A percentile compares a stretch with the other conserved stretches of the same genome.
Evolutionary conservation across 331 rosid genomes (phyloP).

Genomic region (Cydonia oblonga): DNA sequence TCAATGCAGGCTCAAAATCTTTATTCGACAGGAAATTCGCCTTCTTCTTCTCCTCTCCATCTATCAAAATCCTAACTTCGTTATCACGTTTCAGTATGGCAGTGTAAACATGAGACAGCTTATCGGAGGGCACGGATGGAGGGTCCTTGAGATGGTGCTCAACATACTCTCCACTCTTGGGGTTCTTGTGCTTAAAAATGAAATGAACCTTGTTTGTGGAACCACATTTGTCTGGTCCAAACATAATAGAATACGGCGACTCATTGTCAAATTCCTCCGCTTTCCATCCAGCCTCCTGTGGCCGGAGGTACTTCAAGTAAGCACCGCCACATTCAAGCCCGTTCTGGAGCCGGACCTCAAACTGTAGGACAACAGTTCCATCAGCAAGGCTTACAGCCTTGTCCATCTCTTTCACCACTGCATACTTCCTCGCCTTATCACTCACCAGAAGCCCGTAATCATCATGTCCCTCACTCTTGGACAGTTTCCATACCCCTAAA

Average conservation of each 20-base stretch:
- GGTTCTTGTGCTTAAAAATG: slow-evolving; percentile 87
- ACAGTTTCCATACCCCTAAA: slow-evolving; percentile 69
- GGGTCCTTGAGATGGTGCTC: slow-evolving; percentile 88
- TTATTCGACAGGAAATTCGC: slow-evolving; percentile 60
- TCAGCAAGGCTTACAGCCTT: slow-evolving; percentile 48
- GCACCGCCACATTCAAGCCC: slow-evolving; percentile 99
- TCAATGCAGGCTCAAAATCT: slow-evolving; percentile 82
- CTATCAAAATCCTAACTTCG: slow-evolving; percentile 51
- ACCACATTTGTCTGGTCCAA: slow-evolving; percentile 94
- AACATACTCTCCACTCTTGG: slow-evolving; percentile 68
- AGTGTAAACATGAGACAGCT: slow-evolving; percentile 76
- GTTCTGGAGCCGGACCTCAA: slow-evolving; percentile 77
- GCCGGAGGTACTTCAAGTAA: slow-evolving; percentile 76
- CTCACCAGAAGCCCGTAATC: slow-evolving; percentile 59
- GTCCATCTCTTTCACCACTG: slow-evolving; percentile 56
- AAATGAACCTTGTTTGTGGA: slow-evolving; percentile 94
- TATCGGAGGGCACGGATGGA: slow-evolving; percentile 81
- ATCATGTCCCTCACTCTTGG: slow-evolving; percentile 64
- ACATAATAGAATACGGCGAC: slow-evolving; percentile 82
- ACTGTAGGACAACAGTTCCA: slow-evolving; percentile 70
- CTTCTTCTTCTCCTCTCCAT: slow-evolving; percentile 79
- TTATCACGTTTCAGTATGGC: slow-evolving; percentile 60
- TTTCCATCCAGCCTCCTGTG: slow-evolving; percentile 85
- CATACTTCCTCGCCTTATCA: slow-evolving; percentile 54
- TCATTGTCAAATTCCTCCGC: slow-evolving; percentile 60